These are phyloP conservation scores for Hymenoscyphus salicellus DNA, from an alignment of 2,329 filamentous ascomycete genomes.

Conservation along the genomic window DNA sequence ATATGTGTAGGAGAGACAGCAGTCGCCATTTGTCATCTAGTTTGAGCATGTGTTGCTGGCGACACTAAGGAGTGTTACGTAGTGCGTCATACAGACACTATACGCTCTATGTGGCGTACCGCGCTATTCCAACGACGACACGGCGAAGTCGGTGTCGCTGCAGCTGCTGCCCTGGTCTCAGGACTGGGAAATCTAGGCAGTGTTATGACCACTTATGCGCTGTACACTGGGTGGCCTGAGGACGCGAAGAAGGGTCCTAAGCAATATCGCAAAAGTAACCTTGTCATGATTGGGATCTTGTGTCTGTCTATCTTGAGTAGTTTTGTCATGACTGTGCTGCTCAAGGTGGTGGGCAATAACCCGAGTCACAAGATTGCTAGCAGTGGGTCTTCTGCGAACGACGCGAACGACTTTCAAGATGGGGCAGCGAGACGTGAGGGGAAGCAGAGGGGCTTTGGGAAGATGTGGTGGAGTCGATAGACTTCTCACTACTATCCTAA, in stretches of 20 bases:
- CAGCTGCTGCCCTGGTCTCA: slow-evolving; percentile 80
- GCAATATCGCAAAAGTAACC: slow-evolving; percentile 78
- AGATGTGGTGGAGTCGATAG: slow-evolving; percentile 34
- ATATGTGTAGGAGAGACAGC: too few species aligned
- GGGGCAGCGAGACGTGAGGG: slow-evolving; percentile 58
- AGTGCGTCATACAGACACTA: too few species aligned
- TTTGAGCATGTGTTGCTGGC: too few species aligned
- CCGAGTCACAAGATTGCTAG: slow-evolving; percentile 47
- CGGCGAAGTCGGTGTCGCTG: slow-evolving; percentile 85
- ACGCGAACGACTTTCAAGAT: slow-evolving; percentile 50
- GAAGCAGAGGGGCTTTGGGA: slow-evolving; percentile 56
- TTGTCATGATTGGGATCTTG: slow-evolving; percentile 84
- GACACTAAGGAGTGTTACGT: too few species aligned
- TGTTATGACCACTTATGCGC: slow-evolving; percentile 81
- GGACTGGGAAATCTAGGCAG: slow-evolving; percentile 84
- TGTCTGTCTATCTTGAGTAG: slow-evolving; percentile 73
- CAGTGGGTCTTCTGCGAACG: slow-evolving; percentile 38
- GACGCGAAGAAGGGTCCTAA: slow-evolving; percentile 66
- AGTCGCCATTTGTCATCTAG: too few species aligned
- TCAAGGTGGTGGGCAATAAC: slow-evolving; percentile 57
- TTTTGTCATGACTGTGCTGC: slow-evolving; percentile 62
- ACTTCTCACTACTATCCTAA: slow-evolving; percentile 1
- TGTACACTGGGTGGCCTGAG: slow-evolving; percentile 82
- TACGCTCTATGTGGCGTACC: too few species aligned
- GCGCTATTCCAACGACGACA: slow-evolving; percentile 88